Evolutionary conservation across 495 filamentous ascomycete genomes (phyloP).

Genomic region (Podospora pseudoanserina): DNA sequence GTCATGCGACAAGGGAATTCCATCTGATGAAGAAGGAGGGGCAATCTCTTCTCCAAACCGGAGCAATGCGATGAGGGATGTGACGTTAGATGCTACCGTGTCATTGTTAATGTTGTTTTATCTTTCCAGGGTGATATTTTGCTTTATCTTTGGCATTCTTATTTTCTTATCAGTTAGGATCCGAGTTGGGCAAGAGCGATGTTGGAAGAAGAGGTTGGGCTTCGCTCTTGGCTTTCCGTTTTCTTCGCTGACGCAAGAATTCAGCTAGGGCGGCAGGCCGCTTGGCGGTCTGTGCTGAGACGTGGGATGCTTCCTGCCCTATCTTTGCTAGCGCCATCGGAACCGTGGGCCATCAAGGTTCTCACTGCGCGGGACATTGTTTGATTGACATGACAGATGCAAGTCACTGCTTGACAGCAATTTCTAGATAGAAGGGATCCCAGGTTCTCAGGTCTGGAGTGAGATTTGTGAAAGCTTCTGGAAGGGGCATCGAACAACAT

Average conservation of each 20-base stretch:
- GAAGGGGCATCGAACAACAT: neutral
- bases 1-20: neutral
- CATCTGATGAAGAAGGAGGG: no score
- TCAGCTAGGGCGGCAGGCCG: neutral
- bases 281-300: neutral
- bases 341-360: neutral
- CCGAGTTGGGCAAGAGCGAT: neutral
- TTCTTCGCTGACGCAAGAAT: conserved; percentile 4
- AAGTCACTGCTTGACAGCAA: neutral
- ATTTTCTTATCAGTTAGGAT: neutral
- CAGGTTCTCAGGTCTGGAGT: neutral
- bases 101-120: neutral
- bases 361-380: neutral
- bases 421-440: neutral
- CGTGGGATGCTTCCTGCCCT: neutral
- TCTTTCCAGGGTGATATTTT: neutral
- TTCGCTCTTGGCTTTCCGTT: neutral
- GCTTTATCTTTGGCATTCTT: neutral
- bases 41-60: neutral
- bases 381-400: neutral
- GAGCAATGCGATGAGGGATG: no score
- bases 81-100: no score
- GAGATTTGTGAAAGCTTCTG: neutral
- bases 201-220: neutral
- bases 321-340: neutral